These are phyloP conservation scores for Calocera viscosa DNA, from an alignment of 768 basidiomycete genomes.

Conservation along the genomic window DNA sequence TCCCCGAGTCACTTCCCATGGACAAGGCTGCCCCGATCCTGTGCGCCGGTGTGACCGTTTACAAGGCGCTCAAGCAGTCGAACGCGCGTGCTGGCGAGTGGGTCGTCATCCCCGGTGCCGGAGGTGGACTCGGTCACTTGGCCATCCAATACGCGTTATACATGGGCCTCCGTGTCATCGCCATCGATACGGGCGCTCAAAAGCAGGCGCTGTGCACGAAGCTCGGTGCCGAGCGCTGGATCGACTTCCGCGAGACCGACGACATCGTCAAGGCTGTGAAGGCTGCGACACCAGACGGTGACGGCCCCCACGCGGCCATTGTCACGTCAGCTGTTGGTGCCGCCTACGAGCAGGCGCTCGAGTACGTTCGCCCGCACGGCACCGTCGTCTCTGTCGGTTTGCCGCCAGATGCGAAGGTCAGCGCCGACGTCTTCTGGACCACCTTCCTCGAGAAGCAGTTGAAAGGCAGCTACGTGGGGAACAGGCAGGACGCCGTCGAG, in stretches of 20 bases:
- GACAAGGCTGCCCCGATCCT: conserved; percentile 59
- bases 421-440: conserved; percentile 58
- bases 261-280: conserved; percentile 56
- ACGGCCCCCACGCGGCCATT: conserved; percentile 53
- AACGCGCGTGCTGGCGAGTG: conserved; percentile 55
- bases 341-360: conserved; percentile 37
- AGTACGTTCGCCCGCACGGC: conserved; percentile 63
- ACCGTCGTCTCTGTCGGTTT: conserved; percentile 70
- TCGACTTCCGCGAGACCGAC: conserved; percentile 61
- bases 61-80: conserved; percentile 69
- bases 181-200: conserved; percentile 64
- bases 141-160: conserved; percentile 70
- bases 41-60: conserved; percentile 73
- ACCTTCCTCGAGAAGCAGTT: conserved; percentile 28
- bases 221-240: conserved; percentile 62
- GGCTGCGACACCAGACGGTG: conserved; percentile 42
- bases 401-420: conserved; percentile 46
- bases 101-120: conserved; percentile 65
- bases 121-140: conserved; percentile 52
- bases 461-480: conserved; percentile 39
- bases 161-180: conserved; percentile 69
- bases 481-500: conserved; percentile 73
- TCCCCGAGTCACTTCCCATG: conserved; percentile 46
- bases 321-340: conserved; percentile 27
- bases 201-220: conserved; percentile 49